A percentile compares a stretch with the other conserved stretches of the same genome.
Conservation (phyloP, 805 yeast genomes). For the Metschnikowia similis region DNA sequence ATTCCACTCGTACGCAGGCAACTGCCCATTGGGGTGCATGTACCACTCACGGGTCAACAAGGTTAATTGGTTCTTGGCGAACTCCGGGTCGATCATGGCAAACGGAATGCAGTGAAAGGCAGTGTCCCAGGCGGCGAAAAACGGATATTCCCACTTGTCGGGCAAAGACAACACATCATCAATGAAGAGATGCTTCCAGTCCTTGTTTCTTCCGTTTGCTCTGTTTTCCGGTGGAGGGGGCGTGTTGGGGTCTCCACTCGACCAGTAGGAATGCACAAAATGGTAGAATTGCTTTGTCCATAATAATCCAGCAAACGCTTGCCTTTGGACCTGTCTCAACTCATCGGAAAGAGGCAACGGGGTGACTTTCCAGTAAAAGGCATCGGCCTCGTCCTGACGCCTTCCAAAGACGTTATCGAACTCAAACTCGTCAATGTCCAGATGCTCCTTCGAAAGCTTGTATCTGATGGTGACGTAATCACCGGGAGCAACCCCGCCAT, state of each 20-base stretch:
- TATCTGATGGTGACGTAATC: conserved; percentile 84
- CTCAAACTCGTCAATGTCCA: conserved; percentile 63
- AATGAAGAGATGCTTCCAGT: conserved; percentile 85
- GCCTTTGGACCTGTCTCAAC: conserved; percentile 79
- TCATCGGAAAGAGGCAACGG: conserved; percentile 82
- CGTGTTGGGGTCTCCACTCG: conserved; percentile 73
- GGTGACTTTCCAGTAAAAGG: conserved; percentile 82
- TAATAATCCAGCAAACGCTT: conserved; percentile 87
- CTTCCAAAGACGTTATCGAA: conserved; percentile 66
- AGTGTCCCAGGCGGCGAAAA: conserved; percentile 96
- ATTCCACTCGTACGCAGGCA: conserved; percentile 97
- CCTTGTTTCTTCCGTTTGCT: conserved; percentile 81
- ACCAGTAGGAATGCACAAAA: conserved; percentile 83
- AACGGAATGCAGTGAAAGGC: conserved; percentile 92
- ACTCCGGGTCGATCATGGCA: conserved; percentile 89
- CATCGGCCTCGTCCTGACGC: conserved; percentile 86
- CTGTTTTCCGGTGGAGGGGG: conserved; percentile 75
- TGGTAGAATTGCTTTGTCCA: conserved; percentile 94
- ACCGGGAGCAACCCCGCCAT: conserved; percentile 78
- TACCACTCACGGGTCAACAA: conserved; percentile 91
- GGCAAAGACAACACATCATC: conserved; percentile 87
- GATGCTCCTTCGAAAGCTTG: conserved; percentile 46
- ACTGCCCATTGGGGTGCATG: conserved; percentile 97
- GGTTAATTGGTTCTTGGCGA: conserved; percentile 85
- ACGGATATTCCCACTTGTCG: conserved; percentile 95